phyloP scores from a whole-genome alignment of 1,284 basidiomycete genomes.

The Boletus putidus region DNA sequence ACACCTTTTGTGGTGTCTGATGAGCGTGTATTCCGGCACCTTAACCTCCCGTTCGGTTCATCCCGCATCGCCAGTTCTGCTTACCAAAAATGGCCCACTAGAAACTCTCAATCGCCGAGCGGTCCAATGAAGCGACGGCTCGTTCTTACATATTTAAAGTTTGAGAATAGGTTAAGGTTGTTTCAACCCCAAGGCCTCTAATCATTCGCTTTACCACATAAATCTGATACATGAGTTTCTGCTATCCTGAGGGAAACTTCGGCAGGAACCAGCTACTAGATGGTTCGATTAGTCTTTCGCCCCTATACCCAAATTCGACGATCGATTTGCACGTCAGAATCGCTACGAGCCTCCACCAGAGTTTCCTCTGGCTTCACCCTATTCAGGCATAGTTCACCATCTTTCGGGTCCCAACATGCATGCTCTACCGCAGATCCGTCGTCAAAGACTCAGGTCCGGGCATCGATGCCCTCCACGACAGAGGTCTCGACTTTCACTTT shows the following conservation, averaged over 20 bases:
- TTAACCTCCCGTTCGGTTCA: constrained; percentile 60
- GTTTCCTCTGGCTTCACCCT: constrained; percentile 66
- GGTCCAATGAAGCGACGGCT: constrained; percentile 53
- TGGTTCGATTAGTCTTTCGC: constrained; percentile 68
- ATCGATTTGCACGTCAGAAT: constrained; percentile 69
- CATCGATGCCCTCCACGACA: constrained; percentile 46
- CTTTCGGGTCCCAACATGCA: constrained; percentile 63
- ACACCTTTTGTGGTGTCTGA: constrained; percentile 64
- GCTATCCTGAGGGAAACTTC: constrained; percentile 70
- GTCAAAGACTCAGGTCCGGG: constrained; percentile 54
- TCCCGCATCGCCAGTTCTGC: constrained; percentile 64
- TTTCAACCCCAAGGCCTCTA: constrained; percentile 61
- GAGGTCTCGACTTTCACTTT: constrained; percentile 49
- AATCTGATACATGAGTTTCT: constrained; percentile 60
- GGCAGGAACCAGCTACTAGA: constrained; percentile 68
- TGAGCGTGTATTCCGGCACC: constrained; percentile 60
- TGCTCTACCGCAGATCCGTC: constrained; percentile 58
- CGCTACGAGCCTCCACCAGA: constrained; percentile 62
- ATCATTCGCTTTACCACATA: constrained; percentile 70
- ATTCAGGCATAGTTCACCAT: constrained; percentile 67
- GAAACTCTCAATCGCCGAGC: constrained; percentile 56
- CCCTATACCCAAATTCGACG: constrained; percentile 67
- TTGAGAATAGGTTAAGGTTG: constrained; percentile 60
- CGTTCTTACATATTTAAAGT: constrained; percentile 60
- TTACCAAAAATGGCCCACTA: constrained; percentile 66